Evolutionary conservation across 768 basidiomycete genomes (phyloP), one percentile per base, ranked within the genome.

Genomic region (Austroboletus eburneus): DNA sequence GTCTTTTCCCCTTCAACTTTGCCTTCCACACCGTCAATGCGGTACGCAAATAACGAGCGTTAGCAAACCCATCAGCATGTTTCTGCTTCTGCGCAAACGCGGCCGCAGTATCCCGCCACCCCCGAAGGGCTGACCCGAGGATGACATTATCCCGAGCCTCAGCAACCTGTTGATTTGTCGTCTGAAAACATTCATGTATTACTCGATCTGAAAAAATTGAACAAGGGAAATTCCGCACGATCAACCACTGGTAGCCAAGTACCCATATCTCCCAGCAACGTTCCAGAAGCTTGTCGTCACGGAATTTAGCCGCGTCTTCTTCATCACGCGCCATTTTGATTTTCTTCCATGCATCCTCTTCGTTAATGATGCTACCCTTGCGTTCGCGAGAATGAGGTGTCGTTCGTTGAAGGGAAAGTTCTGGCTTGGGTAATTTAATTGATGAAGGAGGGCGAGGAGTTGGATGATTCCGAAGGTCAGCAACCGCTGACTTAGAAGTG

Each of bases 181-280:
- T 81, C 90, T 93, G 54, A 46, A 49, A 24, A 43, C 27, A 43
- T 22, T 27, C 33, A 36, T 34, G 44, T 27, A 42, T 56, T 48
- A 52, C 42, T 37, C 43, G 51, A 48, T 41, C 42, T 48, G 56
- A 44, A 51, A 42, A 40, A 30, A 51, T 34, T 42, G 24, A 56
- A 39, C 43, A 49, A 45, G 39, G 35, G 40, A 47, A 48, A 32
- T 47, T 34, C 71, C 87, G 49, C 67, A 91, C 91, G 50, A 73
- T 66, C 55, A 88, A 79, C 88, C 90, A 91, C 37, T 77, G 65
- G 55, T 77, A 77, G 2, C 82, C 81, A 57, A 80, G 77, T 38
- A 70, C 72, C 91, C 91, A 93, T 48, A 83, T 77, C 39, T 82
- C 77, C 80, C 82, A 87, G 57, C 80, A 90, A 14, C 79, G 79